Evolutionary conservation across 345 rosid species (phyloP).

Genomic region (Bruguiera sexangula): DNA sequence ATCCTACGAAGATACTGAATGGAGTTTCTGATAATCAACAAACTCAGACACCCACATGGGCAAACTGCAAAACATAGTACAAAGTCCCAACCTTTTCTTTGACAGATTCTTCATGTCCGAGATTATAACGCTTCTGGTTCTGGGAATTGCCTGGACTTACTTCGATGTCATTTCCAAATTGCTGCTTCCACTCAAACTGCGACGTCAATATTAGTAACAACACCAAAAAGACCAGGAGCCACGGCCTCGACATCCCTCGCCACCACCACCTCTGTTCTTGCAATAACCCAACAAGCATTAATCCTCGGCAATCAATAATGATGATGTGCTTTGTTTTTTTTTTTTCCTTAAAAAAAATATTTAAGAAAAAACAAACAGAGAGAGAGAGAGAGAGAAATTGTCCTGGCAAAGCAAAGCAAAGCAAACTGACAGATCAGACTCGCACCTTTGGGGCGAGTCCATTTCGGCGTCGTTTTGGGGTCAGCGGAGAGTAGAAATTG

Average conservation of each 20-base stretch:
- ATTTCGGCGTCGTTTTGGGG: neutral
- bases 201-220: constrained; percentile 61
- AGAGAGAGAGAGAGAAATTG: neutral
- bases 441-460: neutral
- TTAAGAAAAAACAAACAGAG: no score
- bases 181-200: constrained; percentile 78
- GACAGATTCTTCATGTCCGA: constrained; percentile 41
- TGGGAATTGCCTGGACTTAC: constrained; percentile 30
- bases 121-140: constrained; percentile 33
- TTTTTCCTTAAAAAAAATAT: no score
- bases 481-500: neutral
- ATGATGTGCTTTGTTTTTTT: no score
- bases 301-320: neutral
- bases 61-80: neutral
- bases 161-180: constrained; percentile 55
- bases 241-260: constrained; percentile 57
- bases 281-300: neutral
- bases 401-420: no score
- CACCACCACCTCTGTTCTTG: neutral
- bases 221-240: constrained; percentile 61
- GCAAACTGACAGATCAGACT: neutral
- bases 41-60: neutral
- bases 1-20: neutral
- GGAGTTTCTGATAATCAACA: neutral
- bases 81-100: constrained; percentile 59